Evolutionary conservation across 805 yeast species (phyloP).

Genomic region (Hanseniaspora osmophila): DNA sequence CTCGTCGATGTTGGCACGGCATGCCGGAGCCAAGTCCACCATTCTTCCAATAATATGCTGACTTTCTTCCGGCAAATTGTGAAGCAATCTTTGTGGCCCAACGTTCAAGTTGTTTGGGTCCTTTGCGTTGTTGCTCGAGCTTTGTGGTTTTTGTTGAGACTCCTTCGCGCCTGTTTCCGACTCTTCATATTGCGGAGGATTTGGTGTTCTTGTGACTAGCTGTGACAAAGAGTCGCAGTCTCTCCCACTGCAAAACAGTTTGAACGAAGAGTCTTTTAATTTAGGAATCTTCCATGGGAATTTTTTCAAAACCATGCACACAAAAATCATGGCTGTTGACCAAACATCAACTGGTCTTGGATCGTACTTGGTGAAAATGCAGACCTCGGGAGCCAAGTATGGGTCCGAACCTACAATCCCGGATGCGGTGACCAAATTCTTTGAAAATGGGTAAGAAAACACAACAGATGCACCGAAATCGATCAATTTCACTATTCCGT

Average conservation of each 20-base stretch:
- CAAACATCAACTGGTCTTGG: conserved; percentile 91
- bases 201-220: conserved; percentile 40
- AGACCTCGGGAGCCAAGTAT: conserved; percentile 82
- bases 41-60: conserved; percentile 55
- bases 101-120: conserved; percentile 48
- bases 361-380: conserved; percentile 68
- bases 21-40: conserved; percentile 79
- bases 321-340: conserved; percentile 82
- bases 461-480: conserved; percentile 93
- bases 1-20: conserved; percentile 69
- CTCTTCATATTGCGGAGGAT: conserved; percentile 26
- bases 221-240: conserved; percentile 56
- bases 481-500: conserved; percentile 79
- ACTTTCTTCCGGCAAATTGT: conserved; percentile 57
- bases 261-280: conserved; percentile 66
- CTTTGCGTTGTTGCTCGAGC: conserved; percentile 16
- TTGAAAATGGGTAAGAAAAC: conserved; percentile 73
- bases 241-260: conserved; percentile 62
- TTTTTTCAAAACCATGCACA: conserved; percentile 82
- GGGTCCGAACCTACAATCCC: conserved; percentile 88
- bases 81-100: conserved; percentile 59
- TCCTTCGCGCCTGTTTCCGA: conserved; percentile 6
- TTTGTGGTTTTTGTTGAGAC: conserved; percentile 4
- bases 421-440: conserved; percentile 55
- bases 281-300: conserved; percentile 94